phyloP scores from a whole-genome alignment of 495 filamentous ascomycete genomes.

The Bacidia rubella region DNA sequence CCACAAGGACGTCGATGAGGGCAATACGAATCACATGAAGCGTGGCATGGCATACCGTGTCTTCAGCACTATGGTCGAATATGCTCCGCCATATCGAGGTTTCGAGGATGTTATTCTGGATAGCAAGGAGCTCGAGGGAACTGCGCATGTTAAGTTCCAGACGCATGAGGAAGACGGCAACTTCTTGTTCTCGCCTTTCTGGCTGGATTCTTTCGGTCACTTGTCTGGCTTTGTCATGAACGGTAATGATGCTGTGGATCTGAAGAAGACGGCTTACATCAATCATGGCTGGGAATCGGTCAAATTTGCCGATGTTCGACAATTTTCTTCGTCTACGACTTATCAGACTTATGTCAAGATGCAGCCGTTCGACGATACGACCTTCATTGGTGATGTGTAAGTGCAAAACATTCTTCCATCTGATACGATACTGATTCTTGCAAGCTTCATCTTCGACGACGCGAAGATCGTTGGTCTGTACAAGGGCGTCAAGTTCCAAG shows the following conservation, averaged over 20 bases:
- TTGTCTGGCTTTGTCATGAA: conserved; percentile 55
- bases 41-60: conserved; percentile 56
- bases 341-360: conserved; percentile 50
- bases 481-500: conserved; percentile 23
- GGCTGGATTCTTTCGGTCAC: conserved; percentile 48
- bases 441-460: conserved; percentile 29
- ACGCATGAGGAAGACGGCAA: conserved; percentile 42
- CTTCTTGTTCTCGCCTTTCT: conserved; percentile 31
- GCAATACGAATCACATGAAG: conserved; percentile 25
- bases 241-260: conserved; percentile 46
- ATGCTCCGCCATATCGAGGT: conserved; percentile 43
- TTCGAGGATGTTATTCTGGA: conserved; percentile 31
- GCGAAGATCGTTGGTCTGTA: conserved; percentile 27
- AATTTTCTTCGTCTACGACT: conserved; percentile 35
- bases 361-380: conserved; percentile 16
- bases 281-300: conserved; percentile 52
- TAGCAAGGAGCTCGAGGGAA: conserved; percentile 19
- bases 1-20: conserved; percentile 20
- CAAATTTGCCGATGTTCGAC: conserved; percentile 32
- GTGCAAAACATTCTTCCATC: not conserved
- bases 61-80: conserved; percentile 50
- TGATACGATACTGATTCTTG: not conserved
- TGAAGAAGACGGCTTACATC: conserved; percentile 43
- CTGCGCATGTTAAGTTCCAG: conserved; percentile 18
- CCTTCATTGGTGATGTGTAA: conserved; percentile 34